These are phyloP conservation scores for Clitoria ternatea DNA, from an alignment of 306 rosid species.

Conservation along the genomic window DNA sequence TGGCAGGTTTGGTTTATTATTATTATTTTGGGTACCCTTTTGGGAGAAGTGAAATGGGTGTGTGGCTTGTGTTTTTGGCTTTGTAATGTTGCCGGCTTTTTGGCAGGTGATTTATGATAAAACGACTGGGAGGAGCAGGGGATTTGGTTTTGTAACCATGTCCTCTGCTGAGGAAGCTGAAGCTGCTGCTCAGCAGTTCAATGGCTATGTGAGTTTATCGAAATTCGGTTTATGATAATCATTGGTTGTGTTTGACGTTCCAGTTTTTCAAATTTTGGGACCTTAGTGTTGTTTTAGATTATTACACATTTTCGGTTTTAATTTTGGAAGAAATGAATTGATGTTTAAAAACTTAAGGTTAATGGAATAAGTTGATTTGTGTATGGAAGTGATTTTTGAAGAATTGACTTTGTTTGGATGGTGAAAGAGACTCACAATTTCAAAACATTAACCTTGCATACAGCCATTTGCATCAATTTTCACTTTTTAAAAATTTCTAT, in stretches of 20 bases:
- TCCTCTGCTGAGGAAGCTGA: conserved; percentile 61
- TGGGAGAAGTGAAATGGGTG: background rate
- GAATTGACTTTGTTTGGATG: background rate
- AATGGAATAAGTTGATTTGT: background rate
- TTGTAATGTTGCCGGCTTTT: too few relatives aligned
- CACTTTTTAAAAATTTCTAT: too few relatives aligned
- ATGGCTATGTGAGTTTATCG: conserved; percentile 76
- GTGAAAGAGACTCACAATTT: background rate
- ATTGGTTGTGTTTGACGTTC: background rate
- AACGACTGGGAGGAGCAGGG: conserved; percentile 88
- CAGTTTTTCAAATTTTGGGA: background rate
- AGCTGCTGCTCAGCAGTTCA: conserved; percentile 74
- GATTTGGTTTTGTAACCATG: conserved; percentile 96
- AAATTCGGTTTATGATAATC: background rate
- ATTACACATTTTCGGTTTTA: background rate
- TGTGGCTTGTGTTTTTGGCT: background rate
- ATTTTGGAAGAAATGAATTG: background rate
- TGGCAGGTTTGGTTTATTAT: background rate
- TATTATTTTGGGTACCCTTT: background rate
- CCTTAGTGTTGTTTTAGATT: background rate
- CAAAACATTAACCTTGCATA: too few relatives aligned
- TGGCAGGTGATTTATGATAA: conserved; percentile 82
- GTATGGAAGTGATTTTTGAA: background rate
- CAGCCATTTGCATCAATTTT: too few relatives aligned
- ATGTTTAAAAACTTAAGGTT: background rate